Percentiles rank a stretch among this genome's conserved stretches.
phyloP scores from a whole-genome alignment of 2,329 filamentous ascomycete species.

The Aspergillus amoenus region DNA sequence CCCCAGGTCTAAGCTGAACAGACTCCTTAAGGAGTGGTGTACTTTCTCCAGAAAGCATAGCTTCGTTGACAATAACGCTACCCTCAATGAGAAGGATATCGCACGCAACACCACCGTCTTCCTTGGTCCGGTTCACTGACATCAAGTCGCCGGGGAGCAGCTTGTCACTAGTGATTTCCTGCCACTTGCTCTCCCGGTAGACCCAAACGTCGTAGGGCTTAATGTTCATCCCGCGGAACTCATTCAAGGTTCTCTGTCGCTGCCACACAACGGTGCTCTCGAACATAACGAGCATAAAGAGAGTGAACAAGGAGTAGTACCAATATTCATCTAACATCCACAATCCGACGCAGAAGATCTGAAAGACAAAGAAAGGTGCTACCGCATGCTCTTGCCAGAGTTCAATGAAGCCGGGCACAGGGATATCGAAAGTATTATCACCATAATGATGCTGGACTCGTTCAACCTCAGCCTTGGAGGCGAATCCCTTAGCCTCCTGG shows the following conservation, averaged over 20 bases:
- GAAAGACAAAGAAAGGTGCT: conserved; percentile 98
- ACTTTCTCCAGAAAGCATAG: conserved; percentile 98
- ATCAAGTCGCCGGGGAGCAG: conserved; percentile 91
- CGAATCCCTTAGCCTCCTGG: conserved; percentile 76
- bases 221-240: conserved; percentile 99
- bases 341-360: conserved; percentile 95
- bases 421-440: conserved; percentile 94
- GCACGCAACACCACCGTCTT: conserved; percentile 94
- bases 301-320: conserved; percentile 99
- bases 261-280: conserved; percentile 99
- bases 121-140: conserved; percentile 89
- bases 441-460: conserved; percentile 90
- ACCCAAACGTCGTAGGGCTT: conserved; percentile 96
- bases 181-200: conserved; percentile 83
- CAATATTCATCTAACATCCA: conserved; percentile 99
- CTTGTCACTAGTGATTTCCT: conserved; percentile 83
- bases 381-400: conserved; percentile 98
- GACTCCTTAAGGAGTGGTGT: conserved; percentile 97
- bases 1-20: conserved; percentile 79
- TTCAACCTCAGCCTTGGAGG: conserved; percentile 71
- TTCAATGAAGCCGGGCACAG: conserved; percentile 91
- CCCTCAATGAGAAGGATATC: conserved; percentile 96
- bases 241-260: conserved; percentile 87
- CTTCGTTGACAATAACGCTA: conserved; percentile 96
- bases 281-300: conserved; percentile 97